Evolutionary conservation across 345 rosid species (phyloP).

Genomic region (Eutrema heterophyllum): DNA sequence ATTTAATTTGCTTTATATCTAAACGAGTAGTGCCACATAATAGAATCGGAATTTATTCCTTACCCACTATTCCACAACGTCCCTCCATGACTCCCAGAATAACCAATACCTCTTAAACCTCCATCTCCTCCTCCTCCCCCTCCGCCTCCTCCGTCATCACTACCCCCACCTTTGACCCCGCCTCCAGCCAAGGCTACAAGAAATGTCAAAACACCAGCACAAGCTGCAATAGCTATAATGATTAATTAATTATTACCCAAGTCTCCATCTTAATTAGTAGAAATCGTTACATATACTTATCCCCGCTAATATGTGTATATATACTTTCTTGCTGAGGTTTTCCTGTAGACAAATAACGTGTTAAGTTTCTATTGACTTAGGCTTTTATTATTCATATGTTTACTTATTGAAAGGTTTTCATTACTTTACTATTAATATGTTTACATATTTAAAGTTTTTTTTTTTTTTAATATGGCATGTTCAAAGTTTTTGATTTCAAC

Average conservation of each 20-base stretch:
- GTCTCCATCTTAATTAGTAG: not conserved
- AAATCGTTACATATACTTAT: not conserved
- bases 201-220: not conserved
- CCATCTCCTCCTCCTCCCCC: no score
- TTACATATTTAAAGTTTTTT: no score
- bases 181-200: not conserved
- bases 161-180: slow-evolving; percentile 10
- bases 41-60: no score
- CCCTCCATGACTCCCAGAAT: slow-evolving; percentile 13
- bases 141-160: not conserved
- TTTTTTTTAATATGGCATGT: no score
- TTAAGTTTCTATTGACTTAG: slow-evolving; percentile 1
- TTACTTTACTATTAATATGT: no score
- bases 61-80: not conserved
- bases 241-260: not conserved
- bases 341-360: not conserved
- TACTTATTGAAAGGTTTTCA: no score
- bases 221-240: slow-evolving; percentile 6
- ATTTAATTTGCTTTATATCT: no score
- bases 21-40: no score
- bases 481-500: no score
- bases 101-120: not conserved
- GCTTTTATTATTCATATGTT: not conserved
- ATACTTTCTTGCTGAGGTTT: not conserved
- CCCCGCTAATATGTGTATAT: not conserved